A percentile compares a stretch with the other conserved stretches of the same genome.
Evolutionary conservation across 345 rosid species (phyloP).

Genomic region (Anacardium occidentale): DNA sequence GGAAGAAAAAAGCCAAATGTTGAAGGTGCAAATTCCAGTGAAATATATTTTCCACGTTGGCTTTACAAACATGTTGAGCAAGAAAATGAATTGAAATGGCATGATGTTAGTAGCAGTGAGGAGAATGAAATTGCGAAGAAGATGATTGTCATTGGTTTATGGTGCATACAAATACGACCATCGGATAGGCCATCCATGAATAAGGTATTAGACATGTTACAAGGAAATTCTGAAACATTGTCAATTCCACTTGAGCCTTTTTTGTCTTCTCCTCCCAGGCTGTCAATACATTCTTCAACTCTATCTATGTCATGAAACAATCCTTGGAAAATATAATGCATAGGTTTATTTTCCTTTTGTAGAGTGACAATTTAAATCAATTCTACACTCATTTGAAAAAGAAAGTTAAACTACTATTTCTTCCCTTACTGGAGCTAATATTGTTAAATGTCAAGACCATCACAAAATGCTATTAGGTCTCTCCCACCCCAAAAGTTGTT

Average conservation of each 20-base stretch:
- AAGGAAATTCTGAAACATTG: not conserved
- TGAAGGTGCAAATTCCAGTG: not conserved
- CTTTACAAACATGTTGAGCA: conserved; percentile 12
- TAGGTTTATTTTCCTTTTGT: too few relatives aligned
- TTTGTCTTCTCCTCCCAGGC: not conserved
- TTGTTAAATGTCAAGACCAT: too few relatives aligned
- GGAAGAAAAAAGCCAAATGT: not conserved
- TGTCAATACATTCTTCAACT: not conserved
- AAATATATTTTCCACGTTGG: conserved; percentile 27
- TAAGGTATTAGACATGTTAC: conserved; percentile 17
- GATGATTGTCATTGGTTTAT: conserved; percentile 13
- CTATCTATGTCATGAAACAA: not conserved
- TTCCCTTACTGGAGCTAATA: too few relatives aligned
- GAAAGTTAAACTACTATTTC: too few relatives aligned
- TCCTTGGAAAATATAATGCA: too few relatives aligned
- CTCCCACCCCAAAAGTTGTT: too few relatives aligned
- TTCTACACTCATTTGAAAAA: too few relatives aligned
- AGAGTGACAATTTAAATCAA: too few relatives aligned
- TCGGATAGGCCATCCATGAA: conserved; percentile 7
- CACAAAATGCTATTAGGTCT: too few relatives aligned
- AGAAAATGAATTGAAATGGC: not conserved
- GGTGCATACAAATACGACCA: conserved; percentile 17
- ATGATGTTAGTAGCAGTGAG: not conserved
- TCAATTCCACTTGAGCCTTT: conserved; percentile 8
- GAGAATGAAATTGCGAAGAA: conserved; percentile 17